Evolutionary conservation across 2,329 filamentous ascomycete genomes (phyloP).

Genomic region (Penicillium sp.): DNA sequence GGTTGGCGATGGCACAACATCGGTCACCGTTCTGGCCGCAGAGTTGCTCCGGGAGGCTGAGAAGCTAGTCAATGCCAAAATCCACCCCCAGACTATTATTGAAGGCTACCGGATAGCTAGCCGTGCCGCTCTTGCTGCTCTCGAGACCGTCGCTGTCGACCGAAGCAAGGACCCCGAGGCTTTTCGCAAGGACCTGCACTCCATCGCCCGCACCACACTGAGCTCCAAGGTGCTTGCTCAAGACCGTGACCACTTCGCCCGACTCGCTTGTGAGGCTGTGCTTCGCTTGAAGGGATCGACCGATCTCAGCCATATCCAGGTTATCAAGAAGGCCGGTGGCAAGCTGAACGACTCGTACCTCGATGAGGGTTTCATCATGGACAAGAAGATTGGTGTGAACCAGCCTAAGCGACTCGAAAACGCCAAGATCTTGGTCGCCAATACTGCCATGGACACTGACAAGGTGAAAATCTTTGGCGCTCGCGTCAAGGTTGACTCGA

Average conservation of each 20-base stretch:
- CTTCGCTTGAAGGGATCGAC: slow-evolving; percentile 82
- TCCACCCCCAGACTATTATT: slow-evolving; percentile 98
- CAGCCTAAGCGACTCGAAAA: slow-evolving; percentile 97
- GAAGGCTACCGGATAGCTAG: slow-evolving; percentile 98
- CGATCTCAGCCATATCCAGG: slow-evolving; percentile 95
- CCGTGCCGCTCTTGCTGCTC: slow-evolving; percentile 73
- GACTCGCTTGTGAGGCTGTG: slow-evolving; percentile 85
- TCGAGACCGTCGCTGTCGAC: slow-evolving; percentile 80
- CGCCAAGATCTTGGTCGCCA: slow-evolving; percentile 95
- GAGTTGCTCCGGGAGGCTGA: slow-evolving; percentile 94
- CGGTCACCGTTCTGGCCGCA: slow-evolving; percentile 90
- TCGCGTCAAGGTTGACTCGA: slow-evolving; percentile 91
- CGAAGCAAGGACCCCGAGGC: slow-evolving; percentile 76
- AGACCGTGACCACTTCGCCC: slow-evolving; percentile 85
- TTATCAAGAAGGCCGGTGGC: slow-evolving; percentile 98
- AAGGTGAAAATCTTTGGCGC: slow-evolving; percentile 99
- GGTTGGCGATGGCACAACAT: slow-evolving; percentile 95
- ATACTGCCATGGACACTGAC: slow-evolving; percentile 99
- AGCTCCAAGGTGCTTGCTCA: slow-evolving; percentile 96
- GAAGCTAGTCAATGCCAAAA: slow-evolving; percentile 95
- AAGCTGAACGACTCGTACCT: slow-evolving; percentile 97
- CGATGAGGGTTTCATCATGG: slow-evolving; percentile 95
- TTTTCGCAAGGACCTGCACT: slow-evolving; percentile 82
- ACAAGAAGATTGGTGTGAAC: slow-evolving; percentile 99
- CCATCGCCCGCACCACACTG: slow-evolving; percentile 89